Evolutionary conservation across 192 early-diverging fungal genomes (phyloP), one percentile per base, ranked within the genome.

Genomic region (Chytriomyces hyalinus): DNA sequence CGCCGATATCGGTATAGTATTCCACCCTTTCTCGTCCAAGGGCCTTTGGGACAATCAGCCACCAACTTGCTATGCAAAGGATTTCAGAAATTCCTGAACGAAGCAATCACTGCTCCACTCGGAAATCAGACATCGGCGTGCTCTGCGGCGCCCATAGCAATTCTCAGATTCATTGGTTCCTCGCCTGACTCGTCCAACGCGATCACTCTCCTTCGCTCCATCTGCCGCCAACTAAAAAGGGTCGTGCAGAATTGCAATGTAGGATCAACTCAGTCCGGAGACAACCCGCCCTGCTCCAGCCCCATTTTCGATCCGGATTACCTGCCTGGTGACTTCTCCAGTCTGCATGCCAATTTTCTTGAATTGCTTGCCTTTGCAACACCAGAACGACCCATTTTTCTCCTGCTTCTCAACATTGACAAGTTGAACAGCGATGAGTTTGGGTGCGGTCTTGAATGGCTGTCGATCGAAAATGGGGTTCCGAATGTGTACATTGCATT

Each of bases 181-280:
- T 77, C 79, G n/a, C 74, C 67, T 15, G 67, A 80, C 10, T 76
- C 73, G 9, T 80, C 72, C 1, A 76, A 45, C 36, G 64, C 53
- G 7, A n/a, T 63, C 0, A 57, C 50, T 15, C 47, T 80, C 15
- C 20, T 80, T 6, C 51, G 28, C n/a, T 67, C 64, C 6, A 67
- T 80, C 43, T 80, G 79, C 65, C 61, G 73, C 17, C 79, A 80
- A 46, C 76, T 80, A 45, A 76, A 74, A 26, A 4, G 74, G 5
- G 53, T 20, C 2, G 13, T 57, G 15, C 65, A 73, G 5, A 70
- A 65, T 15, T 20, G 15, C 13, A 24, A 49, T 28, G 47, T 74
- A 5, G 43, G 45, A 44, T 15, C 76, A 63, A 13, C 61, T 60
- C 15, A 48, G 59, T 8, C 26, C 15, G 26, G 43, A 7, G 53